These are phyloP conservation scores for Cymbopogon flexuosus DNA, from an alignment of 202 grass and related monocot genomes.

Conservation along the genomic window DNA sequence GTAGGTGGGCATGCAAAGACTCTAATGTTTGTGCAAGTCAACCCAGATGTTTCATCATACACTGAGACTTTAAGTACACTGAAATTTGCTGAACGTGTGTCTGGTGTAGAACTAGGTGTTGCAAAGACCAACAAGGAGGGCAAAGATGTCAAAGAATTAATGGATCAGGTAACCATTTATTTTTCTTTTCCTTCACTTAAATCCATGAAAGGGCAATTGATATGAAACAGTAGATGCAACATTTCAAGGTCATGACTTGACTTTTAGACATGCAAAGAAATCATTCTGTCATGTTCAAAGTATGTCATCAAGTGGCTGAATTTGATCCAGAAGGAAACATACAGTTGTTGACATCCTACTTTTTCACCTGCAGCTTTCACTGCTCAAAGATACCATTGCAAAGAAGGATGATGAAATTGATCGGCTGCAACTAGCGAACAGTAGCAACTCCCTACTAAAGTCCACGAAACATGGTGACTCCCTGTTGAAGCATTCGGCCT, in stretches of 20 bases:
- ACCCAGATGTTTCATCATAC: slow-evolving; percentile 76
- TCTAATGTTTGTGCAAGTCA: slow-evolving; percentile 90
- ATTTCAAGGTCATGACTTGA: neutral
- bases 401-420: slow-evolving; percentile 93
- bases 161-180: slow-evolving; percentile 53
- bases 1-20: slow-evolving; percentile 91
- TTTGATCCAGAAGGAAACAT: neutral
- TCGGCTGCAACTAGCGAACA: slow-evolving; percentile 49
- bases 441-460: slow-evolving; percentile 39
- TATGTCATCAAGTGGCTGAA: neutral
- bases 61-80: slow-evolving; percentile 78
- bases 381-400: slow-evolving; percentile 89
- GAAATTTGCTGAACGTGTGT: slow-evolving; percentile 92
- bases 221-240: neutral
- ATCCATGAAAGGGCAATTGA: neutral
- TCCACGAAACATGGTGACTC: slow-evolving; percentile 28
- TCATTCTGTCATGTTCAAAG: slow-evolving; percentile 9
- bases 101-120: slow-evolving; percentile 74
- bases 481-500: slow-evolving; percentile 68
- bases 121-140: slow-evolving; percentile 71
- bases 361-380: slow-evolving; percentile 48
- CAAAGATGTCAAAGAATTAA: slow-evolving; percentile 80
- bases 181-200: slow-evolving; percentile 3
- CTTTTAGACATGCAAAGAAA: slow-evolving; percentile 7
- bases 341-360: neutral